Conservation (phyloP, 2,329 filamentous ascomycete species). For the Macrophomina tecta region DNA sequence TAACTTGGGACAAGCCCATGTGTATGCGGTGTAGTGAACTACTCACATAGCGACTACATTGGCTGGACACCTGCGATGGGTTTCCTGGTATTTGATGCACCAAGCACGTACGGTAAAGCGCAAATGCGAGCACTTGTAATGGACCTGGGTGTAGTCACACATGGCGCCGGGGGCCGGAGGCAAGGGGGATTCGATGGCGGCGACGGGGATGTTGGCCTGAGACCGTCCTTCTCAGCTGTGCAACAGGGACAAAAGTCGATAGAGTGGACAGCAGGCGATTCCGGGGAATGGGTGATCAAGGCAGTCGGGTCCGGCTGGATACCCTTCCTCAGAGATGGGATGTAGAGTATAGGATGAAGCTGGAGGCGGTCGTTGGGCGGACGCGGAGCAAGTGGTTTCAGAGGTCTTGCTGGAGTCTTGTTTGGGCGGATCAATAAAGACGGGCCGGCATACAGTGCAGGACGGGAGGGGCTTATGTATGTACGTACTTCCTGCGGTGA, state of each 20-base stretch:
- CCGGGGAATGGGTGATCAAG: not conserved
- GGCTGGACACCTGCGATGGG: constrained; percentile 61
- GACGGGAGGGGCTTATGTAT: constrained; percentile 23
- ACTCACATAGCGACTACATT: constrained; percentile 60
- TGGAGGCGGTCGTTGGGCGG: not conserved
- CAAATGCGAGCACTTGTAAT: constrained; percentile 62
- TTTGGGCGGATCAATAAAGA: constrained; percentile 19
- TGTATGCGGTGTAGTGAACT: constrained; percentile 1
- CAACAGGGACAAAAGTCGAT: not conserved
- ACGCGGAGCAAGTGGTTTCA: constrained; percentile 1
- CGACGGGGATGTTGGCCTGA: constrained; percentile 8
- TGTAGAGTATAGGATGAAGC: not conserved
- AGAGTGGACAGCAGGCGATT: not conserved
- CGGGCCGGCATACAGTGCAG: constrained; percentile 1
- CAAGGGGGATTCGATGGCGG: constrained; percentile 3
- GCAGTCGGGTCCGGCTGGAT: not conserved
- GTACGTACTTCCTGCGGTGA: constrained; percentile 15
- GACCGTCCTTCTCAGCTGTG: not conserved
- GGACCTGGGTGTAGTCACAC: constrained; percentile 66
- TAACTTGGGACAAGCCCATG: not conserved
- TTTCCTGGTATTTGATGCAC: constrained; percentile 61
- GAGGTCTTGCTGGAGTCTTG: constrained; percentile 3
- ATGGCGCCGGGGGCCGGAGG: constrained; percentile 41
- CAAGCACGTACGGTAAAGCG: constrained; percentile 62
- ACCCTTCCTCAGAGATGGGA: not conserved